phyloP scores from a whole-genome alignment of 192 early-diverging fungal genomes.

The Phycomyces blakesleeanus region DNA sequence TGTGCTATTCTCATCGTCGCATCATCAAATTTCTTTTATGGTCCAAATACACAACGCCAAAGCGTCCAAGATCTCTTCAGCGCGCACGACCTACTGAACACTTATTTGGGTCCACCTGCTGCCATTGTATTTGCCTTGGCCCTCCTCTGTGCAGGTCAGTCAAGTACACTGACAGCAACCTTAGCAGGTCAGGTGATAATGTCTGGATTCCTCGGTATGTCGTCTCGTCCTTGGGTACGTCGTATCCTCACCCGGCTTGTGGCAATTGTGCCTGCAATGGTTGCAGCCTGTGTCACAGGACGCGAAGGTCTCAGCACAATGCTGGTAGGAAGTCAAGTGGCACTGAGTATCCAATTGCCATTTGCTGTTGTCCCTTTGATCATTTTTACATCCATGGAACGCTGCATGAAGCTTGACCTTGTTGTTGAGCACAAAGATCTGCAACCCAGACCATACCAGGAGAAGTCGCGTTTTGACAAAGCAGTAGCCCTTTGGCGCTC shows the following conservation, averaged over 20 bases:
- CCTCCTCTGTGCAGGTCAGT: constrained; percentile 72
- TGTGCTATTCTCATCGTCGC: constrained; percentile 77
- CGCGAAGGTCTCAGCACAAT: constrained; percentile 59
- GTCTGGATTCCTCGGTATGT: constrained; percentile 69
- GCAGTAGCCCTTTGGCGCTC: neutral
- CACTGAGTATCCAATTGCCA: constrained; percentile 72
- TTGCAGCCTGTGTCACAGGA: constrained; percentile 60
- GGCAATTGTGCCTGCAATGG: constrained; percentile 72
- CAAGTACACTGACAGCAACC: constrained; percentile 76
- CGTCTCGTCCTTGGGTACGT: constrained; percentile 63
- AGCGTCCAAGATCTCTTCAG: constrained; percentile 62
- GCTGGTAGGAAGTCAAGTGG: constrained; percentile 71
- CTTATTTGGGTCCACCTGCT: constrained; percentile 59
- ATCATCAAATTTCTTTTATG: constrained; percentile 64
- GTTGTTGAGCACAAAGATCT: neutral
- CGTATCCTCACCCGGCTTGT: constrained; percentile 68
- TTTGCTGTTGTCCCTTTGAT: constrained; percentile 81
- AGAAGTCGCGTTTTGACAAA: neutral
- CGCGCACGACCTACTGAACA: constrained; percentile 57
- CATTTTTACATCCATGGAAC: constrained; percentile 55
- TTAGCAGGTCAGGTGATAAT: constrained; percentile 84
- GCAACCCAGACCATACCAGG: neutral
- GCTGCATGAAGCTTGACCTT: constrained; percentile 43
- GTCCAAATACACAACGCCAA: neutral
- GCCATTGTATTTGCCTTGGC: constrained; percentile 73